Conservation (phyloP, 1,139 yeast species). For the Hanseniaspora uvarum region DNA sequence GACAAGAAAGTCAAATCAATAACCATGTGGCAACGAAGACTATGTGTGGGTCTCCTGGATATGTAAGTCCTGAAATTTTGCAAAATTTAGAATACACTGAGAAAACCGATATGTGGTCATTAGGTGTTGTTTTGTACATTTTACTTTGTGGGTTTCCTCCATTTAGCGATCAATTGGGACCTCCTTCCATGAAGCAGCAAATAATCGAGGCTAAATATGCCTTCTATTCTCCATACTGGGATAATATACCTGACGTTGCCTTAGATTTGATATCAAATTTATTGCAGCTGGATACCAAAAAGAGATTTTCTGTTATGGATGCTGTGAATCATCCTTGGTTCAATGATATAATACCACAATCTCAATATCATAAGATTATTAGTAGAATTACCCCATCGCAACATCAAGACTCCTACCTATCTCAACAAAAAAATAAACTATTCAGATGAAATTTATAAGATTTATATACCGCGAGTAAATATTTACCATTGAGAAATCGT, state of each 20-base stretch:
- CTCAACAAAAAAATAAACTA: conserved; percentile 14
- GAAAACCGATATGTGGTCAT: conserved; percentile 70
- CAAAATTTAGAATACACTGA: conserved; percentile 51
- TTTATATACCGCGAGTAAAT: not conserved
- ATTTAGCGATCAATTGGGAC: conserved; percentile 69
- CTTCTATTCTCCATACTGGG: conserved; percentile 75
- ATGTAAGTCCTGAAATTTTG: conserved; percentile 72
- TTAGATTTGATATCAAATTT: conserved; percentile 55
- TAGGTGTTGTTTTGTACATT: conserved; percentile 65
- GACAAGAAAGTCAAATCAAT: conserved; percentile 32
- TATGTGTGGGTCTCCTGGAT: conserved; percentile 74
- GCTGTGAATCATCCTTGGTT: conserved; percentile 56
- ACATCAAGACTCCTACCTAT: conserved; percentile 12
- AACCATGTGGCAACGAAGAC: conserved; percentile 42
- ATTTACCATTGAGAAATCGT: conserved; percentile 57
- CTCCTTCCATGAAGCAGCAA: conserved; percentile 69
- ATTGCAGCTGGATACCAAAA: conserved; percentile 47
- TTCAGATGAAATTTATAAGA: not conserved
- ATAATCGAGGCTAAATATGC: conserved; percentile 57
- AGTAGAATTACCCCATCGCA: conserved; percentile 17
- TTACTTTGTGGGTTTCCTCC: conserved; percentile 81
- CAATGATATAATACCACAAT: conserved; percentile 19
- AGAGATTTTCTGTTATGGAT: conserved; percentile 43
- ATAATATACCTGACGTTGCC: conserved; percentile 52
- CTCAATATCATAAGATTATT: conserved; percentile 15